A percentile compares a stretch with the other conserved stretches of the same genome.
These are phyloP conservation scores for Fonsecaea multimorphosa DNA, from an alignment of 2,329 filamentous ascomycete species.

Conservation along the genomic window DNA sequence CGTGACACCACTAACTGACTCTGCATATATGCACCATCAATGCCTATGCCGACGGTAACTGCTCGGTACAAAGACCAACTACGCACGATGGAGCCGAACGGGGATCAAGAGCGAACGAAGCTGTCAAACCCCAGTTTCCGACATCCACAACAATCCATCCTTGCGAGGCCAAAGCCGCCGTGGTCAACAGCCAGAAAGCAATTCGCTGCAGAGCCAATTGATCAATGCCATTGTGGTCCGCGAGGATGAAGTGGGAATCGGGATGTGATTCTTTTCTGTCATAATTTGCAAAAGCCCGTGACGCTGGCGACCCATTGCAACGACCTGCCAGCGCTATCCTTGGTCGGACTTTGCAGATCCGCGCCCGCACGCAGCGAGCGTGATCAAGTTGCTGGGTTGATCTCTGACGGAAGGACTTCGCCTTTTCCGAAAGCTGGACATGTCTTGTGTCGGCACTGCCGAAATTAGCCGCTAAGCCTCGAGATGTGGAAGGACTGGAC, in stretches of 20 bases:
- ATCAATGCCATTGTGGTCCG: neutral
- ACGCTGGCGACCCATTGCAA: neutral
- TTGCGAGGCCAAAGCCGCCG: neutral
- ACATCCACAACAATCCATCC: neutral
- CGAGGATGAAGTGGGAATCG: neutral
- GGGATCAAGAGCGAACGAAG: neutral
- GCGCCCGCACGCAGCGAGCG: neutral
- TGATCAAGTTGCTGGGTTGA: neutral
- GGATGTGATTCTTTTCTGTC: slow-evolving; percentile 3
- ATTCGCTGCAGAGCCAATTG: neutral
- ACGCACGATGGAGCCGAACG: too few relatives aligned
- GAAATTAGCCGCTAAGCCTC: neutral
- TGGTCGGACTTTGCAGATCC: neutral
- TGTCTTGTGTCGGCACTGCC: neutral
- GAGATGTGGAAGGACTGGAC: neutral
- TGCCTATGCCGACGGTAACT: neutral
- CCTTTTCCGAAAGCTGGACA: neutral
- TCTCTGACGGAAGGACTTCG: neutral
- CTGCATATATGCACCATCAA: neutral
- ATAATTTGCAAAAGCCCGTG: neutral
- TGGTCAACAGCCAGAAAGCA: neutral
- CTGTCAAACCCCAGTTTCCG: neutral
- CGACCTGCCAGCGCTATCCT: neutral
- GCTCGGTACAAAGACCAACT: neutral
- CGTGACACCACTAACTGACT: neutral